These are phyloP conservation scores for Daldinia loculata DNA, from an alignment of 495 filamentous ascomycete species.

Conservation along the genomic window DNA sequence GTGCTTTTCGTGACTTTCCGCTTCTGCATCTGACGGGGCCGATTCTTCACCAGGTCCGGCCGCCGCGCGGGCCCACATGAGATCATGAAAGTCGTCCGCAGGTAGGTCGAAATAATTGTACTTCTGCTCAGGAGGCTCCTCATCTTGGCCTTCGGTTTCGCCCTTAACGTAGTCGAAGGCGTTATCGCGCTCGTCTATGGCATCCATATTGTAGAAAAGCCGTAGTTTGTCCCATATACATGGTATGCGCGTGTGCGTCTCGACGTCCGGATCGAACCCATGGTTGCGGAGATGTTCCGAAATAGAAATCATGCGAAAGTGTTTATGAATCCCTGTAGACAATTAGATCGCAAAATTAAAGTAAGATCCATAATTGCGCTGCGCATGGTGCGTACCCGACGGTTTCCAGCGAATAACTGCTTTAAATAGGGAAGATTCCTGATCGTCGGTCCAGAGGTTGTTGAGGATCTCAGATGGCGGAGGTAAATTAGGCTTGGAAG, in stretches of 20 bases:
- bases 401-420: constrained; percentile 91
- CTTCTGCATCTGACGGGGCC: constrained; percentile 62
- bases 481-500: constrained; percentile 48
- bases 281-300: constrained; percentile 86
- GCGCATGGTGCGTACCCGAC: constrained; percentile 68
- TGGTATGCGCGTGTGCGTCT: constrained; percentile 83
- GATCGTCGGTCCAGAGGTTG: constrained; percentile 94
- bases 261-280: constrained; percentile 73
- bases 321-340: constrained; percentile 87
- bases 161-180: constrained; percentile 69
- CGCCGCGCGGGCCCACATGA: constrained; percentile 74
- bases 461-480: constrained; percentile 55
- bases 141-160: constrained; percentile 53
- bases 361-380: neutral
- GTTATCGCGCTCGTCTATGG: constrained; percentile 85
- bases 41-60: constrained; percentile 65
- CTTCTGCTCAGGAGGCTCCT: constrained; percentile 59
- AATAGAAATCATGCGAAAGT: constrained; percentile 94
- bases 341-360: neutral
- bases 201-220: constrained; percentile 85
- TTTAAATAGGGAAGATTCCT: constrained; percentile 90
- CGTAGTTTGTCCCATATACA: constrained; percentile 91
- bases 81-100: constrained; percentile 74
- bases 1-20: constrained; percentile 45
- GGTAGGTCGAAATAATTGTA: constrained; percentile 81